phyloP scores from a whole-genome alignment of 1,139 yeast species.

The Suhomyces panamericanus region DNA sequence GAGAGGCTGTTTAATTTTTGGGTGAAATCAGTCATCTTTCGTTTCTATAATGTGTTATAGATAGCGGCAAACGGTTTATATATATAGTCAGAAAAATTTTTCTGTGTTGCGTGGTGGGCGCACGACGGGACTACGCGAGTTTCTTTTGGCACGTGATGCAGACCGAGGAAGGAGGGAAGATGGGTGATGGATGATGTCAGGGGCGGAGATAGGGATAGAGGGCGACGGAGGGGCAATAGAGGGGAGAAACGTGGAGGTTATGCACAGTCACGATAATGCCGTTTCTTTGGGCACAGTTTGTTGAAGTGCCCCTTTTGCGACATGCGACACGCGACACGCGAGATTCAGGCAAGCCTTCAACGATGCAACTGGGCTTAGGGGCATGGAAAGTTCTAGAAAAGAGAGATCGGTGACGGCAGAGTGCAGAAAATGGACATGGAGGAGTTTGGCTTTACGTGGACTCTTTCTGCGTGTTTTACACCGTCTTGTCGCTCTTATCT shows the following conservation, averaged over 20 bases:
- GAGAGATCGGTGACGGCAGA: not conserved
- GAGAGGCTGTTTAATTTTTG: conserved; percentile 48
- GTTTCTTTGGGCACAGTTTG: too few relatives aligned
- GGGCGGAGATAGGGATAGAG: not conserved
- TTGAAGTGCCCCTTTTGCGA: not conserved
- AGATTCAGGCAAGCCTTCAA: not conserved
- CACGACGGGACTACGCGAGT: conserved; percentile 6
- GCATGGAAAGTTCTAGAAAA: not conserved
- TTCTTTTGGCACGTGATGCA: conserved; percentile 12
- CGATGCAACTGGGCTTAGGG: not conserved
- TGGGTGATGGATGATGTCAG: not conserved
- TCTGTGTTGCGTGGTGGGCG: conserved; percentile 11
- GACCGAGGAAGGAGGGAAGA: not conserved
- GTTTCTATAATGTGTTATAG: conserved; percentile 3
- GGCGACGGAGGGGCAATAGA: too few relatives aligned
- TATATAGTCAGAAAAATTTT: conserved; percentile 12
- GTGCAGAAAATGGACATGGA: too few relatives aligned
- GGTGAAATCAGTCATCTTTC: conserved; percentile 41
- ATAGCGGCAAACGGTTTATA: conserved; percentile 10
- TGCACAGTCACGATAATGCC: too few relatives aligned
- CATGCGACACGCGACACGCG: not conserved
- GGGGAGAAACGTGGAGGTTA: too few relatives aligned
- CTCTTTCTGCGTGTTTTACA: too few relatives aligned
- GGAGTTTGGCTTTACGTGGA: too few relatives aligned
- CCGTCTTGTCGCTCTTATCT: too few relatives aligned